These are phyloP conservation scores for Aspergillus incahuasiensis DNA, from an alignment of 495 filamentous ascomycete species.

Conservation along the genomic window DNA sequence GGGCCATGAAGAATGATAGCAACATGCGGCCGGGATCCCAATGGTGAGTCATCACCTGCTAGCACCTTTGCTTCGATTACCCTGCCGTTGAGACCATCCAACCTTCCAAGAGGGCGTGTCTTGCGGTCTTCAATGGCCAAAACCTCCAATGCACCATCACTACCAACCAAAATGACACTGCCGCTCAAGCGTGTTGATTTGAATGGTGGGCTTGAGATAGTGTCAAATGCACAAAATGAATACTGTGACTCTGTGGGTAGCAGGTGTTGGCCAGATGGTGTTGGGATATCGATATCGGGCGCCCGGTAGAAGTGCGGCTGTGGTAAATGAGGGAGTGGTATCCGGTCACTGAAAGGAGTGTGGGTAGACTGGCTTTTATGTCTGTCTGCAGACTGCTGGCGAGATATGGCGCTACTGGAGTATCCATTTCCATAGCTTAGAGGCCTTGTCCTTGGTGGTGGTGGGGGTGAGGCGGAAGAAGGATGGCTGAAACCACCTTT, in stretches of 20 bases:
- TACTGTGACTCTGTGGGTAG: conserved; percentile 53
- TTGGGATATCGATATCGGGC: conserved; percentile 50
- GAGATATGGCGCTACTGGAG: conserved; percentile 29
- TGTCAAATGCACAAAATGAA: conserved; percentile 78
- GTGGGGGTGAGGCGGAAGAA: conserved; percentile 48
- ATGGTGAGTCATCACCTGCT: conserved; percentile 38
- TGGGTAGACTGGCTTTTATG: conserved; percentile 44
- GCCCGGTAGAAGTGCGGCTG: conserved; percentile 67
- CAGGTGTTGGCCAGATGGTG: conserved; percentile 22
- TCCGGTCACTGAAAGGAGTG: conserved; percentile 42
- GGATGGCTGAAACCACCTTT: conserved; percentile 46
- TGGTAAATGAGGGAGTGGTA: conserved; percentile 75
- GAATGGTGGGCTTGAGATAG: conserved; percentile 46
- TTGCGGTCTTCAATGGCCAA: conserved; percentile 63
- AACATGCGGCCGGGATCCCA: conserved; percentile 56
- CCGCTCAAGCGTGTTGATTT: conserved; percentile 49
- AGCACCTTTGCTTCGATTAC: conserved; percentile 78
- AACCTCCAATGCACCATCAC: conserved; percentile 69
- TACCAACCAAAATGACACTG: conserved; percentile 71
- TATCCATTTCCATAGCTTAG: conserved; percentile 43
- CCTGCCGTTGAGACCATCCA: conserved; percentile 73
- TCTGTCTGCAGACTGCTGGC: conserved; percentile 39
- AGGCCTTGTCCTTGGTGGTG: conserved; percentile 38
- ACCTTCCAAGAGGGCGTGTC: conserved; percentile 57
- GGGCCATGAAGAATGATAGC: conserved; percentile 75